phyloP scores from a whole-genome alignment of 768 basidiomycete species.

The Russula ochroleuca region DNA sequence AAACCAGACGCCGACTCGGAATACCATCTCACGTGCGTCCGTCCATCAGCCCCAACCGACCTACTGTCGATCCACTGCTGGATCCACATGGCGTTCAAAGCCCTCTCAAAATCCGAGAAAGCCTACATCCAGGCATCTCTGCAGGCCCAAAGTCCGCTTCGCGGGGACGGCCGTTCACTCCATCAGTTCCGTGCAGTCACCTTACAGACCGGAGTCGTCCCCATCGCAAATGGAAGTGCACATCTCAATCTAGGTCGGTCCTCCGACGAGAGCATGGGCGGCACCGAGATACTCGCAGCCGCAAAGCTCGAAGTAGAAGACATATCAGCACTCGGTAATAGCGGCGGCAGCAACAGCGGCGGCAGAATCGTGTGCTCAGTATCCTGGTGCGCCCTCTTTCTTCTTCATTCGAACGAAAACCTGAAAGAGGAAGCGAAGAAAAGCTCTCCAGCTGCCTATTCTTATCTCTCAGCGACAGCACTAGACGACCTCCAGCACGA shows the following conservation, averaged over 20 bases:
- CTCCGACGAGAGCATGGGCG: slow-evolving; percentile 51
- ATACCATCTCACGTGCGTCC: slow-evolving; percentile 7
- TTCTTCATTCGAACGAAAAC: background rate
- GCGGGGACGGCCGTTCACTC: slow-evolving; percentile 70
- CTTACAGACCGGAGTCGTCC: slow-evolving; percentile 73
- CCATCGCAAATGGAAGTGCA: slow-evolving; percentile 83
- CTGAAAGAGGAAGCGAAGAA: slow-evolving; percentile 36
- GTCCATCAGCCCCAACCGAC: background rate
- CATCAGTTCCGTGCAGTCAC: slow-evolving; percentile 63
- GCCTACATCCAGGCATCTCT: slow-evolving; percentile 70
- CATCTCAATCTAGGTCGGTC: slow-evolving; percentile 63
- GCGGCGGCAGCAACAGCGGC: slow-evolving; percentile 47
- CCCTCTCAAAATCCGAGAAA: slow-evolving; percentile 72
- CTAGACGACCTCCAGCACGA: slow-evolving; percentile 78
- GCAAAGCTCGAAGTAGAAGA: slow-evolving; percentile 76
- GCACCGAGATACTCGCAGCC: slow-evolving; percentile 77
- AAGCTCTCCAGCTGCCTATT: slow-evolving; percentile 81
- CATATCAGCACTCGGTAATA: slow-evolving; percentile 39
- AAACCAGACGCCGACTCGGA: slow-evolving; percentile 4
- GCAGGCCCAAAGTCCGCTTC: slow-evolving; percentile 53
- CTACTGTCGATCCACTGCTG: too few species aligned
- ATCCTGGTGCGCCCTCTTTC: slow-evolving; percentile 61
- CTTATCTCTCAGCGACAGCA: slow-evolving; percentile 54
- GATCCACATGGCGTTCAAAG: slow-evolving; percentile 29
- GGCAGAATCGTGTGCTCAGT: slow-evolving; percentile 66